Conservation (phyloP, 306 rosid genomes). For the Adenanthera pavonina region DNA sequence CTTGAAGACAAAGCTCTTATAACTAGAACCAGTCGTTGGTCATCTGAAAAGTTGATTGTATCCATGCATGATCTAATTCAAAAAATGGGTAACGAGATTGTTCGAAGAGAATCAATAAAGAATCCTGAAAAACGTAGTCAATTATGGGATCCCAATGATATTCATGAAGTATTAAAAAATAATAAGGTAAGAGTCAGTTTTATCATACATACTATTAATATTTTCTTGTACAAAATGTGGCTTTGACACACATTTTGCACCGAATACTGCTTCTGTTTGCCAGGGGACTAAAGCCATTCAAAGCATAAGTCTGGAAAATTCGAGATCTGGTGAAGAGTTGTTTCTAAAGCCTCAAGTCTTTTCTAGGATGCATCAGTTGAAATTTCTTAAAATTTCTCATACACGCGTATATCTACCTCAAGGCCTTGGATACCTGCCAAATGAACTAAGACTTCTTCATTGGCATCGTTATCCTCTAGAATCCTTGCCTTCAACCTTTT, state of each 20-base stretch:
- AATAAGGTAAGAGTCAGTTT: background rate
- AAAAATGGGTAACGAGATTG: too few species aligned
- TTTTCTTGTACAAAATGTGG: background rate
- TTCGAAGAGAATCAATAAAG: too few species aligned
- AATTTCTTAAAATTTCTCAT: background rate
- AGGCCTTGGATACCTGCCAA: too few species aligned
- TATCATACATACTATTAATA: background rate
- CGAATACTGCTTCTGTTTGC: background rate
- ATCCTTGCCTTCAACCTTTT: background rate
- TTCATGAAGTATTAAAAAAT: background rate
- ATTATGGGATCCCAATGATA: slow-evolving; percentile 15
- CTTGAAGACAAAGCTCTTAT: slow-evolving; percentile 35
- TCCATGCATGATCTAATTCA: too few species aligned
- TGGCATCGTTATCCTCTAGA: too few species aligned
- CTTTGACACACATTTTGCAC: background rate
- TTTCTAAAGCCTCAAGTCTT: slow-evolving; percentile 9
- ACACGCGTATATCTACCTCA: too few species aligned
- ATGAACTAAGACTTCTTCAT: too few species aligned
- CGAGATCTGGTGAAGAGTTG: background rate
- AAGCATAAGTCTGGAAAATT: slow-evolving; percentile 7
- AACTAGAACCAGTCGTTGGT: too few species aligned
- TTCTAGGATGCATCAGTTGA: background rate
- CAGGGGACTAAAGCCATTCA: slow-evolving; percentile 33
- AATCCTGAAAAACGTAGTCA: background rate
- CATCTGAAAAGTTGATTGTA: slow-evolving; percentile 13